phyloP scores from a whole-genome alignment of 805 yeast species.

The Ogataea methanolica region DNA sequence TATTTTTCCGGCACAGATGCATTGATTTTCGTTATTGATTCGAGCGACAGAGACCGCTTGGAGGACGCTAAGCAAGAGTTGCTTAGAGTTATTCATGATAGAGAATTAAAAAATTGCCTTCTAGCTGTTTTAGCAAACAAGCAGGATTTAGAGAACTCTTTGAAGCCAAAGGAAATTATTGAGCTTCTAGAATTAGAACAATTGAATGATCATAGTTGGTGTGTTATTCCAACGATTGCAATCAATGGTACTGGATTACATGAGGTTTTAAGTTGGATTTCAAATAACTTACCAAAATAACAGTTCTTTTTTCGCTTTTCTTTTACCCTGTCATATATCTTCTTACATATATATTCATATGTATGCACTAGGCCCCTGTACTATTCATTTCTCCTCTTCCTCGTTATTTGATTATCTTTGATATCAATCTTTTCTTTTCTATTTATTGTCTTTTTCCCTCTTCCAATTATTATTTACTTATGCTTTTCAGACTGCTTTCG shows the following conservation, averaged over 20 bases:
- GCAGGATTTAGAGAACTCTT: conserved; percentile 69
- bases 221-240: conserved; percentile 88
- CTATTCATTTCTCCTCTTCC: too few relatives aligned
- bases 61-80: conserved; percentile 77
- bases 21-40: conserved; percentile 84
- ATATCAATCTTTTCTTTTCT: background rate
- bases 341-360: too few relatives aligned
- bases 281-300: conserved; percentile 41
- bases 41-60: conserved; percentile 66
- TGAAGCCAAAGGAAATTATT: conserved; percentile 77
- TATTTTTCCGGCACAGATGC: conserved; percentile 93
- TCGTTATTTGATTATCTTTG: background rate
- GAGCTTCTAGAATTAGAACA: conserved; percentile 61
- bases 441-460: background rate
- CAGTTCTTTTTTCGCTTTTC: background rate
- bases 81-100: conserved; percentile 72
- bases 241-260: conserved; percentile 84
- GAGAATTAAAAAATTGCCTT: conserved; percentile 76
- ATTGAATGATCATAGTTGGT: conserved; percentile 72
- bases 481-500: background rate
- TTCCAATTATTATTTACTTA: background rate
- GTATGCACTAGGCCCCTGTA: too few relatives aligned
- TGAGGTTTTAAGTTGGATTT: conserved; percentile 85
- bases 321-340: too few relatives aligned
- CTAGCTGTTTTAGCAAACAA: conserved; percentile 85